These are phyloP conservation scores for cucumber (Cucumis sativus) DNA, from an alignment of 306 rosid genomes.

Conservation along the genomic window Cucumber_9930_V3 NC_026655.2:30507501-30508000, in stretches of 20 bases:
- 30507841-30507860: neutral
- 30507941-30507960: neutral
- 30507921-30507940: neutral
- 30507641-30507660: conserved; percentile 68
- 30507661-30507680: conserved; percentile 57
- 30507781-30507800: neutral
- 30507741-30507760: neutral
- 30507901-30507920: neutral
- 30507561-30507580: too few relatives aligned
- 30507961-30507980: too few relatives aligned
- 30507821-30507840: neutral
- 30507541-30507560: too few relatives aligned
- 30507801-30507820: neutral
- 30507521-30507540: too few relatives aligned
- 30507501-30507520: too few relatives aligned
- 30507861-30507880: neutral
- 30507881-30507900: neutral
- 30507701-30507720: conserved; percentile 66
- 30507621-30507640: conserved; percentile 61
- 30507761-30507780: neutral
- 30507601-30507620: conserved; percentile 16
- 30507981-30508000: too few relatives aligned
- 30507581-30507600: too few relatives aligned
- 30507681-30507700: conserved; percentile 40
- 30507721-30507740: conserved; percentile 10